A percentile compares a stretch with the other conserved stretches of the same genome.
Conservation (phyloP, 495 filamentous ascomycete genomes). For the Daldinia loculata region DNA sequence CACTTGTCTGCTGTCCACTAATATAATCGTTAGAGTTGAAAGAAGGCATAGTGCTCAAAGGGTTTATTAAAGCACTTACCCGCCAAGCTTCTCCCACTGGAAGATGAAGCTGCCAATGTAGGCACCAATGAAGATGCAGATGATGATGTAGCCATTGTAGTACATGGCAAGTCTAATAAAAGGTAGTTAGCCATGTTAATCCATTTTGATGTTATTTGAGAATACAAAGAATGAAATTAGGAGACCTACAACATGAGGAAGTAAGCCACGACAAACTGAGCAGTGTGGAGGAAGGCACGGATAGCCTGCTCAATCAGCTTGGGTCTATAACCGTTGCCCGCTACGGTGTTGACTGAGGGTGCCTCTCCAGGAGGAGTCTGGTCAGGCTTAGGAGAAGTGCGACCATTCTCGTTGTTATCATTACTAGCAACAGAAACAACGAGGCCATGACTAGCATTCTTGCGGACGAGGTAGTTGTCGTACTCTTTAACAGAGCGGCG, state of each 20-base stretch:
- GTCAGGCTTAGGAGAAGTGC: not conserved
- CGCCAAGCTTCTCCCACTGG: conserved; percentile 61
- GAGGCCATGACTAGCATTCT: conserved; percentile 34
- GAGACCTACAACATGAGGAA: conserved; percentile 66
- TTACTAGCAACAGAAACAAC: not conserved
- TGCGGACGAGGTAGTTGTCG: conserved; percentile 65
- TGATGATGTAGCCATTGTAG: conserved; percentile 71
- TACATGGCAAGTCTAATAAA: conserved; percentile 70
- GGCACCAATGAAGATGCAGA: conserved; percentile 69
- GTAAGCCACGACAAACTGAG: conserved; percentile 75
- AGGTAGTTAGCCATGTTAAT: not conserved
- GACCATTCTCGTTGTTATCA: conserved; percentile 23
- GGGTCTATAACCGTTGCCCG: conserved; percentile 47
- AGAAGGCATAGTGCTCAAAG: not conserved
- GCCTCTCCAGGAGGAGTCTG: not conserved
- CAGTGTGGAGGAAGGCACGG: conserved; percentile 68
- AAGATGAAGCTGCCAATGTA: conserved; percentile 69
- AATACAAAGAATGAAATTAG: not conserved
- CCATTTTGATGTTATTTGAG: not conserved
- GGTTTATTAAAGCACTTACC: conserved; percentile 13
- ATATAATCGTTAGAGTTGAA: conserved; percentile 9
- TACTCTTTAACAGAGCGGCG: conserved; percentile 68
- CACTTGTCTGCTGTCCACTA: conserved; percentile 19
- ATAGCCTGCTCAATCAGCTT: conserved; percentile 54
- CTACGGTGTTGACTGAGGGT: conserved; percentile 54